Percentiles rank a stretch among this genome's conserved stretches.
These are phyloP conservation scores for Boletus subparvulus DNA, from an alignment of 768 basidiomycete genomes.

Conservation along the genomic window DNA sequence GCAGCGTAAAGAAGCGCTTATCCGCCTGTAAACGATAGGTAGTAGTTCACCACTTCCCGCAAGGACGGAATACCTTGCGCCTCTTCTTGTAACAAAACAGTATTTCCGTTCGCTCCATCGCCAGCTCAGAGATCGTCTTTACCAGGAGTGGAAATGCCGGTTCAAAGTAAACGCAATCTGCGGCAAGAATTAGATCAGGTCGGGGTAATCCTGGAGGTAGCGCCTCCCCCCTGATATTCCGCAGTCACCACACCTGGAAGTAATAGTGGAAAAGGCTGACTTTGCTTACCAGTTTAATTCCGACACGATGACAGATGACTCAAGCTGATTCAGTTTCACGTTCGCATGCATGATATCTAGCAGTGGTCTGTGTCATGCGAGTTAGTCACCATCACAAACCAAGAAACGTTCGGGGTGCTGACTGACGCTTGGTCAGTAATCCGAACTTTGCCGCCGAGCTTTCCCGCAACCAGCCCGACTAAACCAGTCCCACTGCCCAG, in stretches of 20 bases:
- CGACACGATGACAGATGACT: constrained; percentile 49
- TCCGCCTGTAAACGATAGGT: constrained; percentile 59
- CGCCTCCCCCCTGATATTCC: constrained; percentile 58
- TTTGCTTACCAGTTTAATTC: constrained; percentile 80
- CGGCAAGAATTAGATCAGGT: constrained; percentile 77
- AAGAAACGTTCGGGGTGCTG: constrained; percentile 9
- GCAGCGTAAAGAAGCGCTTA: constrained; percentile 77
- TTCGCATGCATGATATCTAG: constrained; percentile 79
- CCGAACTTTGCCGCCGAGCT: constrained; percentile 65
- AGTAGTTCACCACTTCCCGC: not conserved
- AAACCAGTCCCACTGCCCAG: constrained; percentile 91
- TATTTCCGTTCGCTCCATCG: constrained; percentile 57
- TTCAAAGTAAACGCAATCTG: constrained; percentile 96
- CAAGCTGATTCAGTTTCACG: constrained; percentile 61
- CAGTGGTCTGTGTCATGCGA: constrained; percentile 53
- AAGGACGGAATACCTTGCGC: constrained; percentile 60
- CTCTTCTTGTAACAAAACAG: constrained; percentile 94
- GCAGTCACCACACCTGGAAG: constrained; percentile 1
- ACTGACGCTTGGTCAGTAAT: constrained; percentile 93
- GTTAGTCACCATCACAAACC: constrained; percentile 10
- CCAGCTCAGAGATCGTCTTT: constrained; percentile 68
- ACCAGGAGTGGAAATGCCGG: constrained; percentile 89
- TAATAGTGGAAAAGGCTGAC: constrained; percentile 1
- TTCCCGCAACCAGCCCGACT: constrained; percentile 81
- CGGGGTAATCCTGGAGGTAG: constrained; percentile 46